phyloP scores from a whole-genome alignment of 1,284 basidiomycete species.

The Porodaedalea pini region DNA sequence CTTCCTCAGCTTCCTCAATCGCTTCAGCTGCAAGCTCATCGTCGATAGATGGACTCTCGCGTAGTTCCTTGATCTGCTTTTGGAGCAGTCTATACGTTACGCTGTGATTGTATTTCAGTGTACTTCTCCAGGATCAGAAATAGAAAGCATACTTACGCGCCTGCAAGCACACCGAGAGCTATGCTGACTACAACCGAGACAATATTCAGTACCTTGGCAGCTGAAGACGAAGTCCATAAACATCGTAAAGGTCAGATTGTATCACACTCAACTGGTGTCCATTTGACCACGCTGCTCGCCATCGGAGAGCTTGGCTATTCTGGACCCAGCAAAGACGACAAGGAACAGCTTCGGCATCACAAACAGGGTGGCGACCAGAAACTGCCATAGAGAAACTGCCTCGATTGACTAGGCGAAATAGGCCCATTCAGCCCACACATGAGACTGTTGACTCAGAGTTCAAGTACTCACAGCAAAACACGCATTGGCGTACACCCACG shows the following conservation, averaged over 20 bases:
- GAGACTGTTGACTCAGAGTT: conserved; percentile 3
- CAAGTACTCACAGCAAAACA: conserved; percentile 65
- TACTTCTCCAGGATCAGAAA: conserved; percentile 5
- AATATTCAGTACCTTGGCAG: conserved; percentile 62
- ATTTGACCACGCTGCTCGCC: conserved; percentile 69
- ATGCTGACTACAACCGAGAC: conserved; percentile 57
- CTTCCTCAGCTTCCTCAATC: conserved; percentile 61
- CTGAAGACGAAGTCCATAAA: conserved; percentile 30
- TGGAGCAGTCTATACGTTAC: conserved; percentile 61
- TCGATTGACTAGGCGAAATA: conserved; percentile 73
- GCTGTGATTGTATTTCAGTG: conserved; percentile 35
- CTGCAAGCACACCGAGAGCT: conserved; percentile 50
- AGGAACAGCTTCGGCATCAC: conserved; percentile 69
- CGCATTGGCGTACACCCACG: conserved; percentile 78
- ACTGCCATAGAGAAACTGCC: conserved; percentile 70
- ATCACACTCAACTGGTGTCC: conserved; percentile 56
- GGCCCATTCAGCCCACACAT: no score
- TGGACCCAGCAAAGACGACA: conserved; percentile 74
- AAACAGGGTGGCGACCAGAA: conserved; percentile 66
- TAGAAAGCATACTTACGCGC: conserved; percentile 50
- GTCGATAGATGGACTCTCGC: conserved; percentile 45
- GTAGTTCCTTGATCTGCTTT: conserved; percentile 54
- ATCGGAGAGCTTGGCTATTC: conserved; percentile 71
- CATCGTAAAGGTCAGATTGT: background rate
- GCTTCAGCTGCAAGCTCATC: conserved; percentile 59